Evolutionary conservation across 768 basidiomycete species (phyloP).

Genomic region (Sporobolomyces roseus): DNA sequence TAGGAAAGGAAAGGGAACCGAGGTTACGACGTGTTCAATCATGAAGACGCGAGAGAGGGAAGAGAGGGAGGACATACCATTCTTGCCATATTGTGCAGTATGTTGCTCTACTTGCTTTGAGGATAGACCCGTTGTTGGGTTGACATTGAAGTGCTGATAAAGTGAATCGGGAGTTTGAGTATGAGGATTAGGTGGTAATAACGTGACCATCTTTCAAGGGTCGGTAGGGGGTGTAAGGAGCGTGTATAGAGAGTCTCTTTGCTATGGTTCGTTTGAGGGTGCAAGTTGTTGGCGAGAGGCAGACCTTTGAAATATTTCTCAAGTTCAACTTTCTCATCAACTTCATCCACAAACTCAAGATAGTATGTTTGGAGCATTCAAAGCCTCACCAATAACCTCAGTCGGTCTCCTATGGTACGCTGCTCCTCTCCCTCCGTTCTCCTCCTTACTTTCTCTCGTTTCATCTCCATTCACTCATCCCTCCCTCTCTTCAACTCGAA

Average conservation of each 20-base stretch:
- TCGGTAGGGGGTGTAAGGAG: background rate
- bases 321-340: background rate
- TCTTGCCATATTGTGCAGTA: conserved; percentile 75
- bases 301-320: background rate
- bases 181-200: background rate
- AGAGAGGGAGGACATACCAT: conserved; percentile 56
- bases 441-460: background rate
- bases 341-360: background rate
- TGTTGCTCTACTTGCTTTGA: conserved; percentile 66
- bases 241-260: background rate
- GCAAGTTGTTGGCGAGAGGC: background rate
- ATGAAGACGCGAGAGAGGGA: background rate
- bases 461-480: background rate
- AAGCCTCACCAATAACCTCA: conserved; percentile 6
- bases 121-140: conserved; percentile 62
- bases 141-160: conserved; percentile 60
- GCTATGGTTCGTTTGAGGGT: background rate
- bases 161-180: background rate
- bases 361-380: conserved; percentile 26
- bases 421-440: background rate
- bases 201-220: background rate
- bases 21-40: background rate
- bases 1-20: background rate
- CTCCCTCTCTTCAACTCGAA: background rate
- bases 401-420: conserved; percentile 36